A percentile compares a stretch with the other conserved stretches of the same genome.
phyloP scores from a whole-genome alignment of 768 basidiomycete genomes.

The Austroboletus festivus region DNA sequence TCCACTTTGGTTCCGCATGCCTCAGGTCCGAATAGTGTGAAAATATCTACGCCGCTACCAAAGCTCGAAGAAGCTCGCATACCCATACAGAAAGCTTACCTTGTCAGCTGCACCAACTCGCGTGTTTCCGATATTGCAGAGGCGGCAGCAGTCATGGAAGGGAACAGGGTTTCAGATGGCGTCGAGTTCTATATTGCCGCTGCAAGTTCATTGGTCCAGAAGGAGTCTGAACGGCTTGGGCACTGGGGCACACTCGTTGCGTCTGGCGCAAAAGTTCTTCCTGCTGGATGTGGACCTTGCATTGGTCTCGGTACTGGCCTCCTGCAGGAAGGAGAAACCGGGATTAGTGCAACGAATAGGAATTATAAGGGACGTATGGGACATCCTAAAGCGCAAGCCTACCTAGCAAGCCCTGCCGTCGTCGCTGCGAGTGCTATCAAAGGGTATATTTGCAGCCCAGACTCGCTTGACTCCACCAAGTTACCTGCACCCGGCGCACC shows the following conservation, averaged over 20 bases:
- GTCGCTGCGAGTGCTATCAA: conserved; percentile 94
- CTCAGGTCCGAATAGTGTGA: conserved; percentile 97
- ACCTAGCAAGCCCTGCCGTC: conserved; percentile 94
- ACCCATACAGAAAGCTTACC: conserved; percentile 93
- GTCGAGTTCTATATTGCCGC: conserved; percentile 99
- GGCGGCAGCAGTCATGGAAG: conserved; percentile 86
- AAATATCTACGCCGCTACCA: conserved; percentile 90
- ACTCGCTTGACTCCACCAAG: conserved; percentile 50
- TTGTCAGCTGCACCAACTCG: conserved; percentile 97
- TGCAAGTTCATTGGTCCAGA: conserved; percentile 88
- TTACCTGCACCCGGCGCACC: conserved; percentile 54
- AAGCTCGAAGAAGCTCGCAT: conserved; percentile 71
- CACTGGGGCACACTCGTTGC: conserved; percentile 85
- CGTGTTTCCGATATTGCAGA: conserved; percentile 92
- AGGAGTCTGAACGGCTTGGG: conserved; percentile 79
- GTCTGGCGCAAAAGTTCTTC: conserved; percentile 90
- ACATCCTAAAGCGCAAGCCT: conserved; percentile 89
- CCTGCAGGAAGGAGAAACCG: conserved; percentile 90
- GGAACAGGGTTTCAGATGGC: conserved; percentile 75
- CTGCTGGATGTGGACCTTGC: conserved; percentile 96
- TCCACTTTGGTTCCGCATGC: conserved; percentile 93
- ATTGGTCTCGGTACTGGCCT: conserved; percentile 94
- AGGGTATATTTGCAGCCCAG: conserved; percentile 86
- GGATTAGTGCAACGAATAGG: conserved; percentile 97
- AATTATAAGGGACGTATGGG: conserved; percentile 99